These are phyloP conservation scores for Dothidotthia symphoricarpi DNA, from an alignment of 2,329 filamentous ascomycete species.

Conservation along the genomic window DNA sequence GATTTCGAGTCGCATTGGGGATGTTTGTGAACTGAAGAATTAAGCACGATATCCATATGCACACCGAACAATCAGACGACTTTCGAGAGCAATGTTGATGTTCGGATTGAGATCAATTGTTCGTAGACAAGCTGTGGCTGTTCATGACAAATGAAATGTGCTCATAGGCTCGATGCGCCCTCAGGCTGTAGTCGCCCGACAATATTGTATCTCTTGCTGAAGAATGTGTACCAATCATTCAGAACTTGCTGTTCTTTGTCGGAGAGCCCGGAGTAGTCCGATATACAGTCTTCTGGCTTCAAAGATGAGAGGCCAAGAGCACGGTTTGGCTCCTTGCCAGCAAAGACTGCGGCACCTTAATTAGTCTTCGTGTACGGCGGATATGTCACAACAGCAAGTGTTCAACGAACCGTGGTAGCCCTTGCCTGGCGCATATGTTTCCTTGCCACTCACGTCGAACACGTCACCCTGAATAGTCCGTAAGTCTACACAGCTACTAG, in stretches of 20 bases:
- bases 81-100: no score
- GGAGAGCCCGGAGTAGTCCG: conserved; percentile 78
- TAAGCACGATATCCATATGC: no score
- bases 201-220: conserved; percentile 94
- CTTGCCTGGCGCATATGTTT: conserved; percentile 77
- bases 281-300: conserved; percentile 73
- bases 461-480: conserved; percentile 69
- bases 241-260: conserved; percentile 84
- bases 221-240: conserved; percentile 93
- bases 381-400: neutral
- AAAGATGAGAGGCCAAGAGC: conserved; percentile 84
- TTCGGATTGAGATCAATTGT: no score
- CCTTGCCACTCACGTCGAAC: conserved; percentile 90
- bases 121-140: no score
- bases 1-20: no score
- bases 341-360: conserved; percentile 67
- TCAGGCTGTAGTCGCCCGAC: conserved; percentile 55
- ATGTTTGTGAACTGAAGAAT: no score
- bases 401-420: conserved; percentile 75
- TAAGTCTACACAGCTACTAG: conserved; percentile 5
- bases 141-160: no score
- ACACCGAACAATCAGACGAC: no score
- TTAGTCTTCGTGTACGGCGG: conserved; percentile 3
- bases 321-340: conserved; percentile 92
- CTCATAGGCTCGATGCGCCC: conserved; percentile 17